Base-by-base conservation (phyloP, 306 rosid species). In the Biancaea sappan region DNA sequence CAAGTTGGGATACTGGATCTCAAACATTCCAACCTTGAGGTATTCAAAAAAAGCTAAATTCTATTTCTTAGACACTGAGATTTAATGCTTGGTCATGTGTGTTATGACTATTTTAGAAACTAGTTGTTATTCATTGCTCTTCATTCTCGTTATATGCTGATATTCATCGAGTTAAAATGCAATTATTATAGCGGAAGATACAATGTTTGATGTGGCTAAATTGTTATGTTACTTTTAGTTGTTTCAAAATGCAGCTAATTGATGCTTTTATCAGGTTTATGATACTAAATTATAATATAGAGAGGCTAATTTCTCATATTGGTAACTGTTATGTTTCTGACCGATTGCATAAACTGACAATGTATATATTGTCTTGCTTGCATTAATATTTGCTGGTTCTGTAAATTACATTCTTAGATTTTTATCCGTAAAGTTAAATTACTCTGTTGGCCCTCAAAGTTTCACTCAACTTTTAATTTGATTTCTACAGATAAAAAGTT, bases 1-100 rank as follows among this genome's bases (percentile, higher is more conserved):
- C 74, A 79, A 81, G 1, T 75, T 90, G 29, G 96, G 97, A 75
- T 94, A 92, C 77, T 94, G 97, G 97, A 79, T 85, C 46, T 88
- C 97, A 66, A 90, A 81, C 71, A 56, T 87, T 82, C 96, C 97
- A 68, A 57, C 56, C 15, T 68, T 81, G 69, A 92, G 99, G 99
- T 92, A 90, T 75, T 1, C 19, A 9, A 47, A 22, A 61, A 10
- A 12, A 2, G 19, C 12, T 47, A 25, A 61, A 34, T 21, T 52
- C 43, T 18, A 44, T 69, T 69, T 63, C 64, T 48, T 26, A 43
- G 31, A 31, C 71, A 38, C 26, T n/a, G n/a, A 50, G 65, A 57
- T 71, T 46, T 43, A 14, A 51, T 34, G 52, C 22, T 38, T 74
- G 32, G 62, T 74, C 29, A 8, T 71, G 24, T 37, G 9, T 60